Evolutionary conservation across 1,284 basidiomycete genomes (phyloP).

Genomic region (Papiliotrema terrestris): DNA sequence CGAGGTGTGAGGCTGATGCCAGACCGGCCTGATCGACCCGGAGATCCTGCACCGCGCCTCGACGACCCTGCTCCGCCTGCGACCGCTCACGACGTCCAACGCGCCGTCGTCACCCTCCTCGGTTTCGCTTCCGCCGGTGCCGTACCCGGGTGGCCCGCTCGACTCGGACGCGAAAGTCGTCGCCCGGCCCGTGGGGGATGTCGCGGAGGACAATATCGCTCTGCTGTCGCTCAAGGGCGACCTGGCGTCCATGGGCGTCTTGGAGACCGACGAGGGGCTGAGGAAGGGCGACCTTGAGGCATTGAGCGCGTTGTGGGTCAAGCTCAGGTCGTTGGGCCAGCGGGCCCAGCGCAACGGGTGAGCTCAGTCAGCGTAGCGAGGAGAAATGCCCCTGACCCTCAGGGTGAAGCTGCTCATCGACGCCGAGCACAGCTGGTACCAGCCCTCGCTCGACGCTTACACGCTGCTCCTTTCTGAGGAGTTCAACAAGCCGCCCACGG

Average conservation of each 20-base stretch:
- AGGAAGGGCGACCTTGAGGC: conserved; percentile 56
- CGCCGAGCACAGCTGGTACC: conserved; percentile 76
- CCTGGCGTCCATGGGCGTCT: conserved; percentile 23
- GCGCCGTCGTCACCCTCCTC: conserved; percentile 19
- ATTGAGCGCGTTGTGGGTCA: conserved; percentile 59
- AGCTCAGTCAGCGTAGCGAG: conserved; percentile 6
- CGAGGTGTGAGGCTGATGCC: background rate
- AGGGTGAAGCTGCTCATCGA: conserved; percentile 63
- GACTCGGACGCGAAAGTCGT: conserved; percentile 32
- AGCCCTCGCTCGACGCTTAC: conserved; percentile 76
- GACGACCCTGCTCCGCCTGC: conserved; percentile 45
- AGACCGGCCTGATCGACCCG: conserved; percentile 48
- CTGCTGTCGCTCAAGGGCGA: conserved; percentile 28
- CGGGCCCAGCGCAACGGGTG: conserved; percentile 55
- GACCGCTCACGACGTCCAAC: conserved; percentile 26
- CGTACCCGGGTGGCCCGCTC: conserved; percentile 63
- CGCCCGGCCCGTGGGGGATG: conserved; percentile 8
- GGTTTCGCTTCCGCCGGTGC: conserved; percentile 44
- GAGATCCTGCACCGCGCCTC: conserved; percentile 46
- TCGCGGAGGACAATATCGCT: conserved; percentile 4
- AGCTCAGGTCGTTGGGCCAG: conserved; percentile 60
- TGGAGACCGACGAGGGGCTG: conserved; percentile 38
- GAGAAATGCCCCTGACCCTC: background rate
- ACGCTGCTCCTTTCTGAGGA: conserved; percentile 68
- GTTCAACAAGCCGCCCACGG: conserved; percentile 59